Conservation (phyloP, 257 asterid species). For the Solanum chaucha region DNA sequence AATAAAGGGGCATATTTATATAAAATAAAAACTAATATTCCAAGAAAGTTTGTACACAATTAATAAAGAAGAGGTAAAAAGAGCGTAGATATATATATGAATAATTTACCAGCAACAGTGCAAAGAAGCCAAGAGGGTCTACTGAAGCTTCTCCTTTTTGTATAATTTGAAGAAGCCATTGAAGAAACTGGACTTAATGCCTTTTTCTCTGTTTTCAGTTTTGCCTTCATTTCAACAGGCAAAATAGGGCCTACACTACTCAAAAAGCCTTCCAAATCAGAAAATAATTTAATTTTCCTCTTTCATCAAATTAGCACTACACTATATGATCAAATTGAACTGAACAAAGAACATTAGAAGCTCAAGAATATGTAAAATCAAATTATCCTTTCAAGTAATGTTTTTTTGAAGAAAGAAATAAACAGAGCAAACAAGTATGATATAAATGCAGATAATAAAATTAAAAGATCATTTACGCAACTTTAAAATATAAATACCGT, state of each 20-base stretch:
- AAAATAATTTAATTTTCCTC: not conserved
- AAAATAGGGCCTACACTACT: not conserved
- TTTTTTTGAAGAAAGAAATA: not conserved
- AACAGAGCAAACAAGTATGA: not conserved
- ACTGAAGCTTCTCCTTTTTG: conserved; percentile 38
- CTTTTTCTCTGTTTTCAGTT: conserved; percentile 23
- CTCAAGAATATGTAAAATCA: not conserved
- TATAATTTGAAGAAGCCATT: conserved; percentile 16
- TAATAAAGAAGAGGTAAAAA: not conserved
- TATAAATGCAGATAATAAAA: not conserved
- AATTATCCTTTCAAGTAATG: not conserved
- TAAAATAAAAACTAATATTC: not conserved
- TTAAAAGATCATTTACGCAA: not conserved
- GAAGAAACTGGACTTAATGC: not conserved
- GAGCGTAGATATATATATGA: not conserved
- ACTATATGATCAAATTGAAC: not conserved
- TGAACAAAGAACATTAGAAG: not conserved
- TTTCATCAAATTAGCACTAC: not conserved
- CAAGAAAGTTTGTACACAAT: not conserved
- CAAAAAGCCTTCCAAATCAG: not conserved
- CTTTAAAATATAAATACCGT: not conserved
- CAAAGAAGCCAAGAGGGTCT: conserved; percentile 96
- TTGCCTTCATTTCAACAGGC: conserved; percentile 32
- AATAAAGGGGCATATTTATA: not conserved
- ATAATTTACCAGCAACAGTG: conserved; percentile 61